A percentile compares a stretch with the other conserved stretches of the same genome.
phyloP scores from a whole-genome alignment of 2,329 filamentous ascomycete species.

The Atkinsonella hypoxylon region DNA sequence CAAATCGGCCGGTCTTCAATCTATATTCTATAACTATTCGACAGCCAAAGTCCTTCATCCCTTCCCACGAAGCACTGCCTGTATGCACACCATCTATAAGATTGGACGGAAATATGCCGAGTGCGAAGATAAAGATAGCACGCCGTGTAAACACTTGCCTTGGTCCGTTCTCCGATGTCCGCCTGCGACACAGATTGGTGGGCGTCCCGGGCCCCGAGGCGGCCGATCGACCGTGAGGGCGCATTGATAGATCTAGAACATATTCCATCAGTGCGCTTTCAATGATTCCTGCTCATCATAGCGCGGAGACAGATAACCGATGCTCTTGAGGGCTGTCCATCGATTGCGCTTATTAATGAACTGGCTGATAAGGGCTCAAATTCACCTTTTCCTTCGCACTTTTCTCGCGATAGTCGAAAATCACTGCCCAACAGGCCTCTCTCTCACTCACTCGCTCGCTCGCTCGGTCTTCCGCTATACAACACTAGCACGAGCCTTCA shows the following conservation, averaged over 20 bases:
- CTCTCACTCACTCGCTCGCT: too few relatives aligned
- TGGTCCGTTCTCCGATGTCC: not conserved
- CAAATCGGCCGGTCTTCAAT: not conserved
- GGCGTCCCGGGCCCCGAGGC: not conserved
- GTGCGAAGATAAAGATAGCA: not conserved
- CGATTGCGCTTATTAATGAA: not conserved
- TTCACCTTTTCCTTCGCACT: not conserved
- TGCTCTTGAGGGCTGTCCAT: not conserved
- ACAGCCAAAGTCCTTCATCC: too few relatives aligned
- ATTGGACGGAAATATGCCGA: not conserved
- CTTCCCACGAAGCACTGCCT: too few relatives aligned
- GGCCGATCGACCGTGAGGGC: not conserved
- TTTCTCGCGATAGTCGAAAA: not conserved
- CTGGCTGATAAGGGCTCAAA: too few relatives aligned
- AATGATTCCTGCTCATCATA: not conserved
- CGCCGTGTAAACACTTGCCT: not conserved
- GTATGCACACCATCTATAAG: too few relatives aligned
- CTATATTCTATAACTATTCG: not conserved
- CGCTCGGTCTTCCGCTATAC: too few relatives aligned
- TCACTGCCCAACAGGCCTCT: not conserved
- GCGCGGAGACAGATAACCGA: not conserved
- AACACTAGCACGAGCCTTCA: too few relatives aligned
- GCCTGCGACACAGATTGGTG: not conserved
- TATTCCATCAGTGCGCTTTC: not conserved
- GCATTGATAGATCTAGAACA: not conserved